Percentiles rank a stretch among this genome's conserved stretches.
phyloP scores from a whole-genome alignment of 2,329 filamentous ascomycete species.

The Arachnomyces sp. region DNA sequence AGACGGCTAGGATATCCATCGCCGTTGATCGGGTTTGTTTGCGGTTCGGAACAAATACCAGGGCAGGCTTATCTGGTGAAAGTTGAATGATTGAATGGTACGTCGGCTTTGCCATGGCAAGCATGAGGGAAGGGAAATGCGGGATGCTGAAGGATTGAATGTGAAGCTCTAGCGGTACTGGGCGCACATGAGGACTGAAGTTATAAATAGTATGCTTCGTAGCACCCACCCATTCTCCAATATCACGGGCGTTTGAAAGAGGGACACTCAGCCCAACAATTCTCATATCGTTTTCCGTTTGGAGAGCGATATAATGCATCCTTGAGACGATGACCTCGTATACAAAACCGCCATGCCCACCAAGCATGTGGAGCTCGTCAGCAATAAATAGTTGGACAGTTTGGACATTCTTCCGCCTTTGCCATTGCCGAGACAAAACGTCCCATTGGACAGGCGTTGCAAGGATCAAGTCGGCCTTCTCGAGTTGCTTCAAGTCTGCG shows the following conservation, averaged over 20 bases:
- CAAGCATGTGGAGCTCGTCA: conserved; percentile 90
- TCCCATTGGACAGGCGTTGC: conserved; percentile 96
- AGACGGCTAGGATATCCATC: conserved; percentile 78
- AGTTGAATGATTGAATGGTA: conserved; percentile 84
- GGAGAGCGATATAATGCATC: conserved; percentile 90
- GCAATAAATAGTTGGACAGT: conserved; percentile 85
- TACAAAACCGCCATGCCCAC: conserved; percentile 75
- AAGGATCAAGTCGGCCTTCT: conserved; percentile 79
- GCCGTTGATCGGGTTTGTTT: conserved; percentile 89
- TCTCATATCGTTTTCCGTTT: conserved; percentile 75
- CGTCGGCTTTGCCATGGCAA: conserved; percentile 93
- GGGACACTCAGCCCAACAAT: conserved; percentile 88
- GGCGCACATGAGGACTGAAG: conserved; percentile 86
- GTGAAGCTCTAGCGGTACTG: conserved; percentile 84
- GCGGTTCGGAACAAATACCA: conserved; percentile 85
- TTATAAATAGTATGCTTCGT: conserved; percentile 99
- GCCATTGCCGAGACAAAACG: conserved; percentile 90
- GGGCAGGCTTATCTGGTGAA: conserved; percentile 78
- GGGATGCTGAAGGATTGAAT: conserved; percentile 93
- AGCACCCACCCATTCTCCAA: conserved; percentile 96
- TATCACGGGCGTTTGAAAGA: conserved; percentile 82
- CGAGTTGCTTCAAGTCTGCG: conserved; percentile 79
- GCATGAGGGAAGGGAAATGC: conserved; percentile 95
- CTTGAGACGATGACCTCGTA: conserved; percentile 97
- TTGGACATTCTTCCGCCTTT: conserved; percentile 90